Conservation (phyloP, 495 filamentous ascomycete genomes). For the Penicillium coffeae region DNA sequence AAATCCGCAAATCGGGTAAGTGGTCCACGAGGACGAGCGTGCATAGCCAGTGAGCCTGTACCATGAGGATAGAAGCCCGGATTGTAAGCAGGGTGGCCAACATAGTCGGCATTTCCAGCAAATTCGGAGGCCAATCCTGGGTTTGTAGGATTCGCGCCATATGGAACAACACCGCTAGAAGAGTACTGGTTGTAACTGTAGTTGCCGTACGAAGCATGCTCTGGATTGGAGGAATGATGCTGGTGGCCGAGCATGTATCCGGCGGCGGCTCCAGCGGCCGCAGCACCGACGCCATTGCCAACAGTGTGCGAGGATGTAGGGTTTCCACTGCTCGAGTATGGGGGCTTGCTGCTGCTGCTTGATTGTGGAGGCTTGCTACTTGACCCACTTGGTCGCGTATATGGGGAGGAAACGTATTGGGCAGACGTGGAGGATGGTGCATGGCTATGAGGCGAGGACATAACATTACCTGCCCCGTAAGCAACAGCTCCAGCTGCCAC, state of each 20-base stretch:
- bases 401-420: slow-evolving; percentile 16
- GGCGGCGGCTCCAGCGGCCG: slow-evolving; percentile 45
- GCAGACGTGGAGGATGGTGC: slow-evolving; percentile 10
- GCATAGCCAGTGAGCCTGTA: slow-evolving; percentile 37
- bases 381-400: slow-evolving; percentile 4
- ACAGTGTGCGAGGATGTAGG: slow-evolving; percentile 26
- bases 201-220: slow-evolving; percentile 25
- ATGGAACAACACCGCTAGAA: slow-evolving; percentile 23
- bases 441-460: slow-evolving; percentile 13
- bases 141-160: slow-evolving; percentile 31
- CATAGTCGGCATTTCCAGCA: slow-evolving; percentile 42
- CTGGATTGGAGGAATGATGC: slow-evolving; percentile 35
- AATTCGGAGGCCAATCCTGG: slow-evolving; percentile 34
- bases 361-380: slow-evolving; percentile 21
- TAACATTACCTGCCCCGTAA: slow-evolving; percentile 25
- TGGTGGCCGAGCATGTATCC: slow-evolving; percentile 47
- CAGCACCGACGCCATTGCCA: slow-evolving; percentile 37
- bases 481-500: slow-evolving; percentile 21
- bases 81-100: slow-evolving; percentile 34
- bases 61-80: slow-evolving; percentile 22
- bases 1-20: slow-evolving; percentile 57
- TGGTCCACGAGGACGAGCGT: slow-evolving; percentile 50
- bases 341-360: too few species aligned
- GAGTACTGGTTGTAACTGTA: slow-evolving; percentile 31
- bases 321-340: not conserved